phyloP scores from a whole-genome alignment of 257 asterid genomes.

The Scutellaria baicalensis region DNA sequence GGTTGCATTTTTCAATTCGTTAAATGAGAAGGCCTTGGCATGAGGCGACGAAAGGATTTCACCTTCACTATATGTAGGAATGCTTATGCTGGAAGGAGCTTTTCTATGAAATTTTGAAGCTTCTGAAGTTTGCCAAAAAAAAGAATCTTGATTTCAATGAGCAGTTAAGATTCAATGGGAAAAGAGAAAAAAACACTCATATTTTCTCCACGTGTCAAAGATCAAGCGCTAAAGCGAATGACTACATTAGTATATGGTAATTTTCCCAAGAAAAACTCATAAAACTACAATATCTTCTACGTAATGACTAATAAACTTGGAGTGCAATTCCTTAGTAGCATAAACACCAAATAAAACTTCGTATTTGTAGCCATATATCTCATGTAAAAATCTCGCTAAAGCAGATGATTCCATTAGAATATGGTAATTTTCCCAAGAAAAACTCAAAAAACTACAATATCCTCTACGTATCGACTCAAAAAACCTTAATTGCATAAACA shows the following conservation, averaged over 20 bases:
- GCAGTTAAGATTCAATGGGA: background rate
- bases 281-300: background rate
- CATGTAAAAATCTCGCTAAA: too few species aligned
- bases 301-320: too few species aligned
- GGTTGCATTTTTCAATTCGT: conserved; percentile 62
- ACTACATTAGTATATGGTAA: background rate
- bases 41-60: conserved; percentile 52
- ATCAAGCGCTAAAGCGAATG: background rate
- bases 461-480: too few species aligned
- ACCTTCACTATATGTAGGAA: conserved; percentile 14
- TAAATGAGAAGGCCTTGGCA: conserved; percentile 49
- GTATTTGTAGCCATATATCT: too few species aligned
- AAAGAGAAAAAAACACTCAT: background rate
- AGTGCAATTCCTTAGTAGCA: too few species aligned
- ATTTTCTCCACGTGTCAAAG: background rate
- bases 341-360: too few species aligned
- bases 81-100: background rate
- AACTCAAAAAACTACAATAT: too few species aligned
- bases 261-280: background rate
- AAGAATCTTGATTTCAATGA: background rate
- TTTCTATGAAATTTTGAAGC: conserved; percentile 30
- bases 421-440: too few species aligned
- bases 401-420: too few species aligned
- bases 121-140: conserved; percentile 26
- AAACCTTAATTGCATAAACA: too few species aligned